Base-by-base conservation (phyloP, 257 asterid species). In the Linderniella brevidens region DNA sequence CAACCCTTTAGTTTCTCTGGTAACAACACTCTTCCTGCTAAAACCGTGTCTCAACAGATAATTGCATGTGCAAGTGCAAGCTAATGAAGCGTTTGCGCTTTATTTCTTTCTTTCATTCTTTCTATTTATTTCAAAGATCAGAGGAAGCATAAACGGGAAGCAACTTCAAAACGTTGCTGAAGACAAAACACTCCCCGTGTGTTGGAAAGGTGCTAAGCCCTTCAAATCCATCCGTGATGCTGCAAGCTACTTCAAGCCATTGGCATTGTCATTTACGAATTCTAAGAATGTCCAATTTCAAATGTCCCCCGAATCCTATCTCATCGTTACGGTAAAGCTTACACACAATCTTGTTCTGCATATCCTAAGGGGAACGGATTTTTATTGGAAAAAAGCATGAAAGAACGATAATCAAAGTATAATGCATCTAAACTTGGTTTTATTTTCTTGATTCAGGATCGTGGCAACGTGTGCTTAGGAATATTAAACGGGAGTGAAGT, bases 391-490 rank as follows among this genome's bases (percentile, higher is more conserved):
- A n/a, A n/a, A n/a, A n/a, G n/a, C n/a, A n/a, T 6, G 32, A 25
- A 25, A 25, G 32, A 25, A 25, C 32, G 32, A 25, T 25, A 25
- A 25, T 25, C 32, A 25, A 25, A 25, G 32, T 2, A 25, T 6
- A 25, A 6, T 25, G 32, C 37, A 6, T 4, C 3, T n/a, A 50
- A 50, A 46, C 50, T 25, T 52, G 43, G 56, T 12, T 50, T 52
- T 12, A 25, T 50, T 1, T 51, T 9, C 52, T 19, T 43, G 61
- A 35, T 50, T 55, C 83, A 87, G 97, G 75, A 57, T 37, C 77
- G 56, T 1, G 98, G 96, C 56, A 85, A 64, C 46, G 78, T 58
- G 56, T 90, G 98, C 76, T 73, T 90, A 47, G 98, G 98, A 46
- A 79, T 90, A 64, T 62, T 90, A 76, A 49, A 81, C n/a, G 93